Evolutionary conservation across 805 yeast genomes (phyloP), one percentile per base, ranked within the genome.

Genomic region (Cyberlindnera euphorbiae): DNA sequence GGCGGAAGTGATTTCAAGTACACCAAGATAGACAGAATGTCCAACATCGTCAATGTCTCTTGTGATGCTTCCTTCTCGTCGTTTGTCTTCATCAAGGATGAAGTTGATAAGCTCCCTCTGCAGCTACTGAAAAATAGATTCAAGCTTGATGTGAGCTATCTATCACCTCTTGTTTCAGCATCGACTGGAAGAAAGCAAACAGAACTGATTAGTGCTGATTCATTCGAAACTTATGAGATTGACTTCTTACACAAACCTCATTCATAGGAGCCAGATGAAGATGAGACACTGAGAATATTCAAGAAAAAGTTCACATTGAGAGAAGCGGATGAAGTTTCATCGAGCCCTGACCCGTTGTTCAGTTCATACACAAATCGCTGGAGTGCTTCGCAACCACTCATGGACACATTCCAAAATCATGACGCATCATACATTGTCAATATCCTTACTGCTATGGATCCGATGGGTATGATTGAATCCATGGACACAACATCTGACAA

Each of bases 61-160:
- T 79, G 90, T 49, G 87, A 82, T 51, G 69, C 79, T 0, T 55
- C 64, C 10, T 84, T 82, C 51, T 61, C 74, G 0, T 79, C 84
- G 0, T 83, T 83, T 60, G 79, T 78, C 0, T 76, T 83, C 30
- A 59, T 84, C 12, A 70, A 81, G 44, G 80, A 79, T 44, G 88
- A 82, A 33, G 57, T 71, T 9, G 79, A 73, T 44, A 49, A 60
- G n/a, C 54, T 82, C 1, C 84, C 85, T 0, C 62, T 79, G n/a
- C 56, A 69, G 26, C 55, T 80, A 12, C 61, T 62, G 9, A 60
- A 63, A 33, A 71, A 75, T 43, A 60, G 65, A 12, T 62, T 82
- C 26, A 47, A 65, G 10, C 56, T 59, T 23, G 88, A 83, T 48
- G 64, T 83, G 47, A 68, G 68, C 8, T 62, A 63, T 28, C 59